Percentiles rank a stretch among this genome's conserved stretches.
Conservation (phyloP, 78 protist genomes). For the Cavenderia fasciculata region DNA sequence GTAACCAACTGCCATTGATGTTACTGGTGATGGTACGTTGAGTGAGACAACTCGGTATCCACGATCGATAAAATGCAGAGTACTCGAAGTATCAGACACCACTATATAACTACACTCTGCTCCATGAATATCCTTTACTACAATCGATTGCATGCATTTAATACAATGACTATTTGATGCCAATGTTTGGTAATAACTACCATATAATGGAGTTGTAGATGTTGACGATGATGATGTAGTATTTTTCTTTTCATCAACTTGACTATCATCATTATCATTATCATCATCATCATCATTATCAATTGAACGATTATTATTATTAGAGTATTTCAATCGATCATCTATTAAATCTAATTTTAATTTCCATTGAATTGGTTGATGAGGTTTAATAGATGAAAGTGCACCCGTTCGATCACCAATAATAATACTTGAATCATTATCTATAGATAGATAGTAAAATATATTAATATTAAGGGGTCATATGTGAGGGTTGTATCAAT, state of each 20-base stretch:
- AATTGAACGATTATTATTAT: neutral
- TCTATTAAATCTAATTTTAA: slow-evolving; percentile 8
- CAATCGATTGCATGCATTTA: slow-evolving; percentile 20
- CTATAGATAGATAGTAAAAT: neutral
- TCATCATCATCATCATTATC: no score
- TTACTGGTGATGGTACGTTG: slow-evolving; percentile 38
- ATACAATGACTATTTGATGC: slow-evolving; percentile 12
- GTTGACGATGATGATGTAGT: neutral
- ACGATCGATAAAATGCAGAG: slow-evolving; percentile 41
- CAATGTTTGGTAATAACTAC: neutral
- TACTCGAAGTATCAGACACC: slow-evolving; percentile 1
- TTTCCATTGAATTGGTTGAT: slow-evolving; percentile 51
- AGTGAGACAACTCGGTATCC: slow-evolving; percentile 19
- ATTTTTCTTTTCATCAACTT: neutral
- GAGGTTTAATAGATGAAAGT: slow-evolving; percentile 55
- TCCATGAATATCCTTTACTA: neutral
- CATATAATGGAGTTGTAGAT: neutral
- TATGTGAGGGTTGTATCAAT: neutral
- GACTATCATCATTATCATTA: no score
- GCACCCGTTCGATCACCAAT: slow-evolving; percentile 54
- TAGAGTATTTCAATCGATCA: no score
- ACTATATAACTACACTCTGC: slow-evolving; percentile 29
- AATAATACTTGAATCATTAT: slow-evolving; percentile 44
- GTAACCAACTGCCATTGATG: slow-evolving; percentile 16
- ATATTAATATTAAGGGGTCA: no score